Evolutionary conservation across 208 protist genomes (phyloP).

Genomic region (Acanthamoeba lugdunensis): DNA sequence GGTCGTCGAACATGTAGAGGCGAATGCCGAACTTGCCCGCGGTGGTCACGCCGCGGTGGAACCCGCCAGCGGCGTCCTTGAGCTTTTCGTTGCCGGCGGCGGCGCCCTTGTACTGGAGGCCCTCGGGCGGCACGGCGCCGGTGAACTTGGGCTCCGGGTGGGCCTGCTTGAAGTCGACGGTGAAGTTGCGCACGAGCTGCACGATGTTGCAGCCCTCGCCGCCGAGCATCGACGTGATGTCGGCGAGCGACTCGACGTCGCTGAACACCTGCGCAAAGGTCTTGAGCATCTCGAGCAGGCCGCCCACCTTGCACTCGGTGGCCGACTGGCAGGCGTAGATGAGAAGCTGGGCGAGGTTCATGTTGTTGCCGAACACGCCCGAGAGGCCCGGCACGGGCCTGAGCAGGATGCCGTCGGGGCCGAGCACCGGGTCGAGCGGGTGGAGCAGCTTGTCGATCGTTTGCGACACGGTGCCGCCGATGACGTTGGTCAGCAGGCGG

Average conservation of each 20-base stretch:
- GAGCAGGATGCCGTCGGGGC: slow-evolving; percentile 61
- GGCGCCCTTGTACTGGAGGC: slow-evolving; percentile 35
- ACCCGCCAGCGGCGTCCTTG: not conserved
- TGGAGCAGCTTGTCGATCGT: slow-evolving; percentile 45
- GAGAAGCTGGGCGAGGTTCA: slow-evolving; percentile 47
- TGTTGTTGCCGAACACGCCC: slow-evolving; percentile 54
- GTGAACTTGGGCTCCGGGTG: not conserved
- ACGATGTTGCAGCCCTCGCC: slow-evolving; percentile 60
- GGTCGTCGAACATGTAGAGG: slow-evolving; percentile 56
- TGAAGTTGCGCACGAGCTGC: slow-evolving; percentile 40
- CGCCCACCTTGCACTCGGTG: not conserved
- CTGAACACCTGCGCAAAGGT: slow-evolving; percentile 25
- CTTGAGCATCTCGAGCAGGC: slow-evolving; percentile 22
- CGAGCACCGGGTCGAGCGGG: slow-evolving; percentile 61
- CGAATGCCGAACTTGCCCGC: slow-evolving; percentile 42
- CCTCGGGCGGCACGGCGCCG: slow-evolving; percentile 34
- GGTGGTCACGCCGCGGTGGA: slow-evolving; percentile 7
- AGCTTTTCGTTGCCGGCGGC: not conserved
- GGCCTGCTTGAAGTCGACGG: slow-evolving; percentile 21
- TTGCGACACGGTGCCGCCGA: not conserved
- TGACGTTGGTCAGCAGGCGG: slow-evolving; percentile 23
- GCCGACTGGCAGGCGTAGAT: slow-evolving; percentile 21
- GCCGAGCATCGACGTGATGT: not conserved
- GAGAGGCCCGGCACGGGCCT: slow-evolving; percentile 68
- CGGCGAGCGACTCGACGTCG: not conserved